phyloP scores from a whole-genome alignment of 2,329 filamentous ascomycete species.

The Paecilomyces fulvus region DNA sequence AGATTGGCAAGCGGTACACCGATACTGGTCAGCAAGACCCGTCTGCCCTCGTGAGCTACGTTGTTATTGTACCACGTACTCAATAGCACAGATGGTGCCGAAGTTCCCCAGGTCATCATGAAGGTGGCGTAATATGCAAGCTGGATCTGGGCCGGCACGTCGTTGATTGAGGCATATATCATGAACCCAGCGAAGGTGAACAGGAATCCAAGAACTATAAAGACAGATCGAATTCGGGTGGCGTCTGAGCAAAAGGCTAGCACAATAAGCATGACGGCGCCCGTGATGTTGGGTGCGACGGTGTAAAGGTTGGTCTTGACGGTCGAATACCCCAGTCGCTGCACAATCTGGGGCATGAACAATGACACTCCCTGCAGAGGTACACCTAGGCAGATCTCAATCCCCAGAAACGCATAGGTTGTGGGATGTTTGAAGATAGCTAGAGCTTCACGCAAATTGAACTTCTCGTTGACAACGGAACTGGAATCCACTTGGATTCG shows the following conservation, averaged over 20 bases:
- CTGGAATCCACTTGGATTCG: conserved; percentile 71
- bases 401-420: conserved; percentile 46
- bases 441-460: conserved; percentile 44
- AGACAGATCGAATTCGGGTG: conserved; percentile 60
- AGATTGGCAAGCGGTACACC: conserved; percentile 68
- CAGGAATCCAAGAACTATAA: conserved; percentile 63
- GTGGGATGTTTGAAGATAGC: conserved; percentile 47
- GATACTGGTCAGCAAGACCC: conserved; percentile 61
- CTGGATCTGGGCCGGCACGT: conserved; percentile 51
- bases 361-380: conserved; percentile 49
- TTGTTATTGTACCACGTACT: conserved; percentile 75
- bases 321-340: conserved; percentile 43
- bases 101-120: conserved; percentile 77
- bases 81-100: conserved; percentile 60
- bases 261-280: conserved; percentile 62
- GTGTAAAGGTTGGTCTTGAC: conserved; percentile 71
- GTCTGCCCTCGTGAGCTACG: conserved; percentile 65
- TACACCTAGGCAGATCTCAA: conserved; percentile 53
- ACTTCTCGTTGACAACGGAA: conserved; percentile 51
- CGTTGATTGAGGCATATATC: conserved; percentile 63
- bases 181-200: conserved; percentile 72
- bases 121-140: conserved; percentile 69
- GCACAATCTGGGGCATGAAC: conserved; percentile 52
- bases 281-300: conserved; percentile 68
- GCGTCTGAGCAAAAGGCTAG: conserved; percentile 64